Evolutionary conservation across 2,329 filamentous ascomycete genomes (phyloP), one percentile per base, ranked within the genome.

Genomic region (Metarhizium anisopliae): DNA sequence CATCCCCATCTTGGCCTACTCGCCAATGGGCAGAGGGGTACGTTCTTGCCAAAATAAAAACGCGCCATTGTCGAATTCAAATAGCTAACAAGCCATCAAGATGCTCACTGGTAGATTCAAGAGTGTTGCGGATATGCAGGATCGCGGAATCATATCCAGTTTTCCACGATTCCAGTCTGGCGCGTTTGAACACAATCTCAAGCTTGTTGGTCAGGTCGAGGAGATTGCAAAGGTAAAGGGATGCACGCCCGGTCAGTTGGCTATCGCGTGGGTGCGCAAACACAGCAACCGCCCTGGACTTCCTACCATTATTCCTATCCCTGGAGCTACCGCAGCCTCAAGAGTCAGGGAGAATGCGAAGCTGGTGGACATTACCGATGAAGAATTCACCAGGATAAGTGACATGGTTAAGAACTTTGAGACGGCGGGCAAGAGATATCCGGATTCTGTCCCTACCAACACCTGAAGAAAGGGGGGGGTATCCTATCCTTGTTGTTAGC

Each of bases 1-100:
- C 50, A 90, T 93, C 58, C 84, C 86, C 0, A 72, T 92, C 51
- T 70, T 90, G 40, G 86, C 85, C 0, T 92, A 90, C 70, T 86
- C 55, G n/a, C 55, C 55, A 6, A 25, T 53, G 29, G 55, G 55
- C 11, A 53, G 55, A 66, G 47, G 45, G 13, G 55, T 56, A 50
- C 6, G 55, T 53, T 38, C 10, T 16, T 7, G 30, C 10, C 43
- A 16, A 49, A 6, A 18, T 49, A 2, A 18, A 35, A 3, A 50
- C 25, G 7, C 35, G 6, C 16, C 16, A 18, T 30, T 30, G 6
- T 54, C 64, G 49, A 25, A 4, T 7, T 8, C 35, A 45, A 20
- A 13, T 13, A 4, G 52, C 52, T 54, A 36, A 54, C 52, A 40
- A 2, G 20, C 4, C 30, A n/a, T 20, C 16, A 35, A 70, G 67